A percentile compares a stretch with the other conserved stretches of the same genome.
Conservation (phyloP, 1,284 basidiomycete genomes). For the Trichosporon sp. region DNA sequence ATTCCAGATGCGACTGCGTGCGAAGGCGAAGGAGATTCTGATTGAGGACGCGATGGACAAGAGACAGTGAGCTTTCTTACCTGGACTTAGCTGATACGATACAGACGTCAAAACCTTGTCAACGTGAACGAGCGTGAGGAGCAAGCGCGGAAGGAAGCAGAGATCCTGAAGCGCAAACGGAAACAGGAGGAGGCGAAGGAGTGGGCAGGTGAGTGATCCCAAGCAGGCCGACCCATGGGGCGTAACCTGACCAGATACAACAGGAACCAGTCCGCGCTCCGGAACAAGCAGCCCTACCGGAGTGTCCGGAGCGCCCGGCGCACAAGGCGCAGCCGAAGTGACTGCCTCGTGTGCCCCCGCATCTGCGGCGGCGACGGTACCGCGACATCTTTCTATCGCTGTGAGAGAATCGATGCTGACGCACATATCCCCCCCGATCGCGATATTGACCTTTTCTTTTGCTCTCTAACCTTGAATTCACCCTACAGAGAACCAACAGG, state of each 20-base stretch:
- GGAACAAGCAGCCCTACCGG: too few species aligned
- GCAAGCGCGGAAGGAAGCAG: constrained; percentile 50
- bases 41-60: constrained; percentile 55
- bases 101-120: constrained; percentile 41
- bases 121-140: constrained; percentile 56
- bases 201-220: constrained; percentile 52
- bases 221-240: background rate
- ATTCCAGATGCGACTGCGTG: constrained; percentile 49
- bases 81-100: background rate
- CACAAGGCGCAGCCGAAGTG: background rate
- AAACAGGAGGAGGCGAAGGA: constrained; percentile 51
- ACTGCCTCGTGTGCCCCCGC: background rate
- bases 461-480: constrained; percentile 1
- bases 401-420: constrained; percentile 29
- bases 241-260: constrained; percentile 2
- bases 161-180: constrained; percentile 47
- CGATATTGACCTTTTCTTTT: constrained; percentile 13
- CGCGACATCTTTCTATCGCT: background rate
- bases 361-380: background rate
- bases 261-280: background rate
- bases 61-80: constrained; percentile 41
- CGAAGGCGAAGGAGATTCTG: constrained; percentile 52
- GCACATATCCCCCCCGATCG: constrained; percentile 4
- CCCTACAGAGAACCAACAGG: constrained; percentile 37
- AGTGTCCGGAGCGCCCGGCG: background rate